Base-by-base conservation (phyloP, 192 early-diverging fungal species). In the Chytriomyces sp. region DNA sequence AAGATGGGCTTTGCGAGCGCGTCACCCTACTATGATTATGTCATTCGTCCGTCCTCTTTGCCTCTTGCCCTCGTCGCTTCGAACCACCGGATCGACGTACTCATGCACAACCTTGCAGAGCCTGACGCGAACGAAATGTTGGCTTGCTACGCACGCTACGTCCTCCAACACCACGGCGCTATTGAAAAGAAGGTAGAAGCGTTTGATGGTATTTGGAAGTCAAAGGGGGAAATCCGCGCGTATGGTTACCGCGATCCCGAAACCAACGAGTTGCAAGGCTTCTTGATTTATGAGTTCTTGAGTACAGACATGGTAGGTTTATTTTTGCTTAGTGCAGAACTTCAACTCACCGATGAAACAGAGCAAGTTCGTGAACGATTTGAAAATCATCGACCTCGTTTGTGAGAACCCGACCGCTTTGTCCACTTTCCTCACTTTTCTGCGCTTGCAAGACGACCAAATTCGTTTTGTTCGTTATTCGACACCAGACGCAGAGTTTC, bases 371-470 rank as follows among this genome's bases (percentile, higher is more conserved):
- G n/a, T n/a, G n/a, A n/a, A n/a, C 30, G 39, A 64, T 32, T n/a
- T 64, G 0, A 38, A 64, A 5, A 19, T 64, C 12, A 31, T 64
- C n/a, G 62, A 64, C 5, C 28, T 39, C 6, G 31, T 64, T 14
- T 64, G 44, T 28, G 62, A 64, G 33, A 64, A 37, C 14, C 39
- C 34, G 10, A 40, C 39, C 26, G 36, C 62, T 12, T 32, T 64
- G 22, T 64, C 17, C 44, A 40, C 62, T 22, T 26, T 64, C 28
- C 4, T 44, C 22, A 5, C 39, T n/a, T 64, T 64, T 32, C 62
- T 64, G n/a, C 62, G 62, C 14, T 19, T 44, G 26, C 62, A 64
- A 64, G 62, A 64, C 39, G 62, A 64, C 41, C 62, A 64, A 41
- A 49, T 64, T 26, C 36, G 39, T n/a, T 44, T 30, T 32, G 44